Evolutionary conservation across 1,284 basidiomycete genomes (phyloP), one percentile per base, ranked within the genome.

Genomic region (Ganoderma leucocontextum): DNA sequence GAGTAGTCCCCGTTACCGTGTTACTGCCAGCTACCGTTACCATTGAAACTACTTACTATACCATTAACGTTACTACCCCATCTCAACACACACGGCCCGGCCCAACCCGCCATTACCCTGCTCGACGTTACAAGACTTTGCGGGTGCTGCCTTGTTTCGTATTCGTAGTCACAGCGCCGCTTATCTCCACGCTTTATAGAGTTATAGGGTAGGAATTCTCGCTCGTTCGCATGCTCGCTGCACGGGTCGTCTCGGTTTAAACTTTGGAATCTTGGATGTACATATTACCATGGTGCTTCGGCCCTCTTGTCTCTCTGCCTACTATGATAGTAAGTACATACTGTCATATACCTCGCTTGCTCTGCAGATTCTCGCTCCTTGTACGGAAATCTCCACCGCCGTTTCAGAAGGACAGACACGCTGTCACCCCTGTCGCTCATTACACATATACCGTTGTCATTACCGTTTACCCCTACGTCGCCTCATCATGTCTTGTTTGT

Each of bases 231-330:
- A 19, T 57, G 55, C 55, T 57, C 9, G 55, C 55, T 36, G 25
- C 55, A 36, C 19, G 33, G 55, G 55, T 19, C 29, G 22, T 33
- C 62, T 63, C 62, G 22, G 38, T 13, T 42, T 63, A 53, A 53
- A 38, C 33, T 52, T 62, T 63, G 62, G 62, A 53, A 25, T 53
- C 22, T 53, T 63, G 62, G 36, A 63, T 63, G 62, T 53, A 55
- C 33, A 63, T 53, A 25, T 38, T 53, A 29, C 33, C 55, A 36
- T 36, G 55, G 33, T 2, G 55, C 35, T 29, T 15, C 52, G 52
- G 29, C 13, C 52, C 47, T 12, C 29, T 35, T 19, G 52, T 55
- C 33, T 15, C 42, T 10, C 35, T n/a, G 19, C 55, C 36, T n/a
- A 47, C 8, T 35, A 15, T 10, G 44, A 47, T 39, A 39, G 8